Evolutionary conservation across 2,329 filamentous ascomycete genomes (phyloP).

Genomic region (Ascochyta pisi): DNA sequence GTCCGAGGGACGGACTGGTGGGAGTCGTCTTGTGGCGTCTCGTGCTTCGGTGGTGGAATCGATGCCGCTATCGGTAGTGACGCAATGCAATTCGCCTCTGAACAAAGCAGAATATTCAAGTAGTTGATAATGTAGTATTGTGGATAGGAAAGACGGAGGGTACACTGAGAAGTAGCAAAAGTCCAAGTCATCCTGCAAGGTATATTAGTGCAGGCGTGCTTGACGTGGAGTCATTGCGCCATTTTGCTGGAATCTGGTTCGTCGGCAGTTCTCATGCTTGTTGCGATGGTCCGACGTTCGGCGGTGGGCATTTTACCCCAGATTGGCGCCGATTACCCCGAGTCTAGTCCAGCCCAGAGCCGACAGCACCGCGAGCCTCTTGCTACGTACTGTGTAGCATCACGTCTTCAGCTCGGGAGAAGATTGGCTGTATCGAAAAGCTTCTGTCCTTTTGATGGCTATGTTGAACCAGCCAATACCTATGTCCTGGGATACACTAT

Average conservation of each 20-base stretch:
- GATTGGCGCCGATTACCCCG: slow-evolving; percentile 22
- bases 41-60: background rate
- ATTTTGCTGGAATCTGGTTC: slow-evolving; percentile 31
- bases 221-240: slow-evolving; percentile 46
- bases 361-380: slow-evolving; percentile 1
- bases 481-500: slow-evolving; percentile 1
- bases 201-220: slow-evolving; percentile 25
- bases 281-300: slow-evolving; percentile 30
- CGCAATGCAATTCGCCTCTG: slow-evolving; percentile 12
- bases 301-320: slow-evolving; percentile 25
- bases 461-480: background rate
- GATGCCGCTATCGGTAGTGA: slow-evolving; percentile 13
- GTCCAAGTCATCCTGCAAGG: slow-evolving; percentile 28
- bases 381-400: background rate
- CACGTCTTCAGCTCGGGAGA: background rate
- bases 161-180: slow-evolving; percentile 17
- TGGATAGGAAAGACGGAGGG: background rate
- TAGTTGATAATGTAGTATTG: background rate
- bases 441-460: background rate
- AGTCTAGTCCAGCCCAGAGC: background rate
- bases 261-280: slow-evolving; percentile 32
- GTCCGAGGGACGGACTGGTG: slow-evolving; percentile 22
- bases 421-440: too few relatives aligned
- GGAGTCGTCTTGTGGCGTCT: slow-evolving; percentile 27
- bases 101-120: background rate